Base-by-base conservation (phyloP, 1,284 basidiomycete genomes). In the Boletellus deceptivus region DNA sequence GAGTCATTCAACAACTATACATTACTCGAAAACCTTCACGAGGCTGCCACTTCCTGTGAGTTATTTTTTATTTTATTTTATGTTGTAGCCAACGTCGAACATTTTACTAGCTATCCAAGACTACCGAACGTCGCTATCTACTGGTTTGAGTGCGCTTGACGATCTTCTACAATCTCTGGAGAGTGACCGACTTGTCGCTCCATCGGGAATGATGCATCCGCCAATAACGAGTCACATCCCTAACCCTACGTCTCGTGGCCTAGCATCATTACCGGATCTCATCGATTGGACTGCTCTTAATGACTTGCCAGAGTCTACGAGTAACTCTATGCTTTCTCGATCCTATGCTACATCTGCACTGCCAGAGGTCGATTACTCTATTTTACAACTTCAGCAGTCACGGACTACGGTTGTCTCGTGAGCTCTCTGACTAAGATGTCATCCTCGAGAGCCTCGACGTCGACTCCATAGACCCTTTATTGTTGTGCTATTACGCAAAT, bases 351-450 rank as follows among this genome's bases (percentile, higher is more conserved):
- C 22, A 11, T 40, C 53, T 7, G 6, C 38, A 29, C 39, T 65
- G 3, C 42, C 50, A 0, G 63, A 48, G 3, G 59, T 61, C 4
- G 60, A 67, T 43, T 40, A 52, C 13, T 61, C 59, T 38, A 49
- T 51, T 8, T n/a, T 65, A 27, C 62, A 65, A 20, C 52, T 61
- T 22, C 60, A 25, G 13, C 25, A 18, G 7, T 6, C 6, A 27
- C 29, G n/a, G 40, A 27, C 22, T n/a, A 17, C n/a, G 5, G 16
- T 17, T 16, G 6, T 27, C 11, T 42, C 40, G 18, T 29, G 25
- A 31, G 29, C 11, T 31, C 2, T 11, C 29, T 14, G 29, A 31
- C 29, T 31, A 14, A 3, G 11, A 13, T 13, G 29, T 13, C n/a
- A n/a, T n/a, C n/a, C n/a, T n/a, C n/a, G n/a, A n/a, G n/a, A n/a